Base-by-base conservation (phyloP, 164 flowering plant species). In the Magnolia sinica region DNA sequence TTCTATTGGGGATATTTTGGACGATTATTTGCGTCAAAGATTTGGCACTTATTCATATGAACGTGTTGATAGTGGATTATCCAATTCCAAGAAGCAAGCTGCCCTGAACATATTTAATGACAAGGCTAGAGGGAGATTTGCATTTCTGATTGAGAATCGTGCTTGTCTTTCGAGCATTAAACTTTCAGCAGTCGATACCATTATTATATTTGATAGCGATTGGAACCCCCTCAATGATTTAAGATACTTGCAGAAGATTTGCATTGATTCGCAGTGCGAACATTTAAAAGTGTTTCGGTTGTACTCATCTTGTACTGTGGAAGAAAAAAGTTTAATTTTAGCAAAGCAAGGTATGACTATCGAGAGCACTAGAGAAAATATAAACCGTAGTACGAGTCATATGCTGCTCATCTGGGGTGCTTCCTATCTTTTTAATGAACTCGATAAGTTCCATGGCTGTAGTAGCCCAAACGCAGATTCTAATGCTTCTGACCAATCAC, bases 331-430 rank as follows among this genome's bases (percentile, higher is more conserved):
- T 71, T 82, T 94, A 68, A 75, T 83, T 51, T 85, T 89, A 76
- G 86, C 92, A 23, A 88, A 86, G 84, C 83, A 92, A 63, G 85
- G 82, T 50, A 70, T 80, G 71, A 37, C 76, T 72, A 77, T 83
- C 74, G 94, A 89, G 29, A 77, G 79, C 82, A 82, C 73, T 73
- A 14, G 84, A 68, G 86, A 89, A 76, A 84, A 75, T 79, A 76
- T 87, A 22, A 87, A 72, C 79, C 81, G 80, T 27, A 70, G 75
- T 64, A 77, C 79, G 70, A 78, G 81, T 77, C 89, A 91, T 74
- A 78, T 73, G 79, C 83, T 94, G 74, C 98, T 96, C 19, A 86
- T 80, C 79, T 89, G 95, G 94, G 97, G 98, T 70, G 95, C 97
- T 20, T 79, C 90, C 9, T 58, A 83, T 81, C 81, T 94, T 14